phyloP scores from a whole-genome alignment of 495 filamentous ascomycete species.

The Aspergillus ellipticus region DNA sequence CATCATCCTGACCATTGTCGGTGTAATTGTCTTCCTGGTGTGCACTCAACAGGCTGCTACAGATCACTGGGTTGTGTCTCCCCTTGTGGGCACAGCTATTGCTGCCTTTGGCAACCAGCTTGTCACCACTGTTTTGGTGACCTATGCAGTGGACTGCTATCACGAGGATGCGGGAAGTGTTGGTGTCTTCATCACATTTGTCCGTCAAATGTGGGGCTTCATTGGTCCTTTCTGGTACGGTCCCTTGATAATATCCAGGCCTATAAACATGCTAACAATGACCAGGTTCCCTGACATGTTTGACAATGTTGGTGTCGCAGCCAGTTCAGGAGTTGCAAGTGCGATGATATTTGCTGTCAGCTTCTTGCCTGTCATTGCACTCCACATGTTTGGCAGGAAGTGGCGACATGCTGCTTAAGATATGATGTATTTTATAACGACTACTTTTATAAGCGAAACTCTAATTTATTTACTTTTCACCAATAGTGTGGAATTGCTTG shows the following conservation, averaged over 20 bases:
- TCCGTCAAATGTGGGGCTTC: constrained; percentile 54
- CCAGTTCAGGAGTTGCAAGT: constrained; percentile 38
- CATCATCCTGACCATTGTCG: constrained; percentile 43
- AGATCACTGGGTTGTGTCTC: constrained; percentile 46
- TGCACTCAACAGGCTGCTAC: constrained; percentile 36
- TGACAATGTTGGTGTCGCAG: constrained; percentile 36
- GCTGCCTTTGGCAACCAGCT: constrained; percentile 53
- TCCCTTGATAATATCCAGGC: neutral
- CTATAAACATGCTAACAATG: constrained; percentile 6
- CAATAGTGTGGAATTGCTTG: neutral
- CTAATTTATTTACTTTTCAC: neutral
- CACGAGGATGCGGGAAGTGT: constrained; percentile 46
- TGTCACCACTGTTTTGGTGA: constrained; percentile 54
- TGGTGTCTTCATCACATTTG: constrained; percentile 55
- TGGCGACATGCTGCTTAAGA: neutral
- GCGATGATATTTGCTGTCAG: constrained; percentile 43
- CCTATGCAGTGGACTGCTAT: constrained; percentile 54
- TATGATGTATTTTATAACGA: neutral
- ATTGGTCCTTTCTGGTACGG: constrained; percentile 55
- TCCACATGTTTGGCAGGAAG: constrained; percentile 23
- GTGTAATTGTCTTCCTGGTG: constrained; percentile 50
- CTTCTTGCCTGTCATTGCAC: constrained; percentile 41
- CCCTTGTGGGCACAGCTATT: constrained; percentile 49
- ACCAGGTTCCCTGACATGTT: constrained; percentile 51
- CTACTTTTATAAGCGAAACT: neutral